phyloP scores from a whole-genome alignment of 2,329 filamentous ascomycete species.

The Stachybotrys chartarum region DNA sequence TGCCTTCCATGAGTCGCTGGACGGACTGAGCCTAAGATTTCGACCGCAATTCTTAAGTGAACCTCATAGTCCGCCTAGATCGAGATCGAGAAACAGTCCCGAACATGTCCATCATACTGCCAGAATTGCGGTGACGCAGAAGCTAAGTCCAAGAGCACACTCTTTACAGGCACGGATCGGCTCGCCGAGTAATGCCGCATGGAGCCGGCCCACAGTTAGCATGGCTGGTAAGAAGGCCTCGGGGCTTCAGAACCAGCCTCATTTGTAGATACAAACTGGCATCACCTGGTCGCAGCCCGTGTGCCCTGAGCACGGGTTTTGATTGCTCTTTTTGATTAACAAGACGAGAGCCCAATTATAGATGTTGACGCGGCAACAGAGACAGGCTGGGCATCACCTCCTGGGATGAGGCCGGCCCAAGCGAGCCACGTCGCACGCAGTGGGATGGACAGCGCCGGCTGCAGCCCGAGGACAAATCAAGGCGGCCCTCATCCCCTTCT shows the following conservation, averaged over 20 bases:
- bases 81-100: too few species aligned
- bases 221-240: neutral
- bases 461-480: neutral
- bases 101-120: neutral
- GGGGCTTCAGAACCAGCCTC: neutral
- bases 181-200: neutral
- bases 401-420: neutral
- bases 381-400: neutral
- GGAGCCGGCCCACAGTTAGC: neutral
- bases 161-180: neutral
- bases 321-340: neutral
- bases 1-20: too few species aligned
- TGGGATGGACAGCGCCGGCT: neutral
- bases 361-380: neutral
- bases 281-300: neutral
- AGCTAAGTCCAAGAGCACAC: neutral
- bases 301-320: neutral
- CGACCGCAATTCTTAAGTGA: too few species aligned
- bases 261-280: neutral
- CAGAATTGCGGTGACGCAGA: neutral
- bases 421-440: neutral
- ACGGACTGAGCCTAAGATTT: too few species aligned
- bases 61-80: too few species aligned
- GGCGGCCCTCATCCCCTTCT: neutral
- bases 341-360: neutral